phyloP scores from a whole-genome alignment of 331 rosid genomes.

The Pyracantha coccinea region DNA sequence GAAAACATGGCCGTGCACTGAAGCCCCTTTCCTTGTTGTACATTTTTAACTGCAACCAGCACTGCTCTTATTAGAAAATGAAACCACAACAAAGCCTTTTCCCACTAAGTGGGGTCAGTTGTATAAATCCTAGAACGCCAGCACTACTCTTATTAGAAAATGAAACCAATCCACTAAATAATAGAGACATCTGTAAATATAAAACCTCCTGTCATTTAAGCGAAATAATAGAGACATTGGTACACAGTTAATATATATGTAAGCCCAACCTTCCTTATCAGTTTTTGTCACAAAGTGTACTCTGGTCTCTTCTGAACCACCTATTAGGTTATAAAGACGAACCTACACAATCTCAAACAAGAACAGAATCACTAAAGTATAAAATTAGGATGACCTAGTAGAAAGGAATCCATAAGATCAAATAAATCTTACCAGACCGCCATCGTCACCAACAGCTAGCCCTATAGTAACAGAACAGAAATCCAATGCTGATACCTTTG shows the following conservation, averaged over 20 bases:
- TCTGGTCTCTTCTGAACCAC: constrained; percentile 30
- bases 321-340: constrained; percentile 48
- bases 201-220: constrained; percentile 3
- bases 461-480: constrained; percentile 49
- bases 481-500: constrained; percentile 61
- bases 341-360: constrained; percentile 47
- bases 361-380: constrained; percentile 17
- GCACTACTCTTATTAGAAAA: constrained; percentile 15
- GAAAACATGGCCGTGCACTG: constrained; percentile 56
- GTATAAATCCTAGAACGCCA: not conserved
- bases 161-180: not conserved
- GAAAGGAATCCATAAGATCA: constrained; percentile 1
- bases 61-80: constrained; percentile 18
- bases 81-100: not conserved
- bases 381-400: constrained; percentile 9
- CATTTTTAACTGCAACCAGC: constrained; percentile 40
- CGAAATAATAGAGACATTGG: constrained; percentile 4
- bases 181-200: not conserved
- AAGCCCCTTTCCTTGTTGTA: constrained; percentile 49
- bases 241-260: not conserved
- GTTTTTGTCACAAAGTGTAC: constrained; percentile 52
- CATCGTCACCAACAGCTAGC: constrained; percentile 57
- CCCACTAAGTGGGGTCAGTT: too few relatives aligned
- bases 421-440: constrained; percentile 57
- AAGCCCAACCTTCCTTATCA: constrained; percentile 51